Evolutionary conservation across 345 rosid species (phyloP), one percentile per base, ranked within the genome.

Genomic region (Passiflora organensis): DNA sequence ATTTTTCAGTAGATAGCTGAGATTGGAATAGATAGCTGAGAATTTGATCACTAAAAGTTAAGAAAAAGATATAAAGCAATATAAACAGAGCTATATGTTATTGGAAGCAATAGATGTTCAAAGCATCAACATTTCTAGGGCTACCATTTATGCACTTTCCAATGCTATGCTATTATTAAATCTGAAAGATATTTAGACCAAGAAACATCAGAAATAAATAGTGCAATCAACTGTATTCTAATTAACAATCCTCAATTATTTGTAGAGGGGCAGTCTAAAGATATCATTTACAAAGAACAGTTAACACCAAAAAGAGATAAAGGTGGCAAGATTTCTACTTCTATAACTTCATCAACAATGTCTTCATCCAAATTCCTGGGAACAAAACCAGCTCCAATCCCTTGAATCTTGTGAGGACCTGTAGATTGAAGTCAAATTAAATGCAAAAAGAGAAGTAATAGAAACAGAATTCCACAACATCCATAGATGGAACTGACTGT

Each of bases 361-460:
- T 65, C 66, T 64, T 63, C 80, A 74, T 91, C 87, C 78, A 87
- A 71, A 71, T 87, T 87, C 71, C 78, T 68, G 45, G 98, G 98
- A 43, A 91, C 76, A 73, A 91, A 91, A 59, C 98, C 98, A 49
- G 98, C 98, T 73, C 98, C 98, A 54, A 91, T 91, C 60, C 98
- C 98, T 77, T 91, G 96, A 82, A 91, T 91, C 78, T 91, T 87
- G 85, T 91, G 98, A 67, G 96, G 98, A 61, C 98, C 98, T 91
- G 70, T 48, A 67, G 37, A 66, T 70, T 39, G 48, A 51, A 61
- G 34, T 12, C 41, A 60, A 20, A 66, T 70, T 34, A 48, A 51
- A 61, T 38, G 10, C 41, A 60, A 20, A 52, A 50, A 54, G 16
- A 43, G 48, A 16, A 32, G 36, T 28, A 24, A 16, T 41, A 8